phyloP scores from a whole-genome alignment of 139 green algal genomes.

The Mychonastes homosphaera region DNA sequence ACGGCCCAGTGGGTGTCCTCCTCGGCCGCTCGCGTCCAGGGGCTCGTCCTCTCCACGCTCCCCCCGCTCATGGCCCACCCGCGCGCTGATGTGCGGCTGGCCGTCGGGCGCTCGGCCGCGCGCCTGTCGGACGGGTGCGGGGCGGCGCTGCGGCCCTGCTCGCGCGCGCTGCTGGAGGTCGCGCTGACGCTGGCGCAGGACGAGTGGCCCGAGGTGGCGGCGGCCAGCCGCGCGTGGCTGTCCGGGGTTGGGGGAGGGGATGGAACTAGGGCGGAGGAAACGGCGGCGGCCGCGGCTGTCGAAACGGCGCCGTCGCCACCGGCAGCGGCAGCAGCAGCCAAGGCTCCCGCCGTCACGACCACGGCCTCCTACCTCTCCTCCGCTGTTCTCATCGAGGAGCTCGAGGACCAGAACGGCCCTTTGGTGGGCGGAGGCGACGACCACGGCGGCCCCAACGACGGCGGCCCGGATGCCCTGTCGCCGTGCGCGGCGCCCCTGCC shows the following conservation, averaged over 20 bases:
- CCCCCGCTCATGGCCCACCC: constrained; percentile 42
- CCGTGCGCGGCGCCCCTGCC: background rate
- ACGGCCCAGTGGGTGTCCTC: too few species aligned
- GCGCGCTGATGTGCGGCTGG: constrained; percentile 33
- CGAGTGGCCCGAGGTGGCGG: constrained; percentile 44
- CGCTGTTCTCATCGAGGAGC: too few species aligned
- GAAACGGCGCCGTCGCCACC: background rate
- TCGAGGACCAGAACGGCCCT: too few species aligned
- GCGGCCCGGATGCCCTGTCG: background rate
- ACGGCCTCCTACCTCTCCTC: background rate
- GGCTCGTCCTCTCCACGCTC: constrained; percentile 36
- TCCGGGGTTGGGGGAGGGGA: too few species aligned
- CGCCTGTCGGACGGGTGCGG: constrained; percentile 31
- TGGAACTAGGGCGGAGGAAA: background rate
- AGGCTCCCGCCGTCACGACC: constrained; percentile 1
- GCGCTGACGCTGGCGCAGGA: constrained; percentile 53
- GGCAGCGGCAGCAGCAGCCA: constrained; percentile 8
- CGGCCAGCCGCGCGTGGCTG: too few species aligned
- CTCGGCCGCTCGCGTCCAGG: constrained; percentile 30
- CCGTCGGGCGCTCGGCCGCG: constrained; percentile 25
- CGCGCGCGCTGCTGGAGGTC: constrained; percentile 35
- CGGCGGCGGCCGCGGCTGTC: constrained; percentile 8
- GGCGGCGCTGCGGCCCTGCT: constrained; percentile 19
- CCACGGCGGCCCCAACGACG: too few species aligned
- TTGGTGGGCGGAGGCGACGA: too few species aligned